These are phyloP conservation scores for Ceratocystis lukuohia DNA, from an alignment of 2,329 filamentous ascomycete genomes.

Conservation along the genomic window DNA sequence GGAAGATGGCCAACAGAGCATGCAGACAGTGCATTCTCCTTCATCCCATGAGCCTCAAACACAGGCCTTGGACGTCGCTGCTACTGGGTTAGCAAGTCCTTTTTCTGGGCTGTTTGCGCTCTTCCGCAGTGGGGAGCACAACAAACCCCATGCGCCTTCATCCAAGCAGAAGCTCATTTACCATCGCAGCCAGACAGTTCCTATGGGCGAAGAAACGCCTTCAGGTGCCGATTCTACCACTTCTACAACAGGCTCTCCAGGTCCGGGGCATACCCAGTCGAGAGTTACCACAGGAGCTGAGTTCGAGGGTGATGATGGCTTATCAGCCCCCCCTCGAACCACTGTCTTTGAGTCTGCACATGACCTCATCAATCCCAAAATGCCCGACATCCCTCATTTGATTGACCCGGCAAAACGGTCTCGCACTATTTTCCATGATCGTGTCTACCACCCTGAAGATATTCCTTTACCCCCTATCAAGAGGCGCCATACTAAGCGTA, in stretches of 20 bases:
- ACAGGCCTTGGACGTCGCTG: slow-evolving; percentile 22
- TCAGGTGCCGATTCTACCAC: not conserved
- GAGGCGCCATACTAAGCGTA: slow-evolving; percentile 32
- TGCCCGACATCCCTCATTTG: slow-evolving; percentile 70
- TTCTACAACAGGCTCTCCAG: not conserved
- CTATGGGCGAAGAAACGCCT: slow-evolving; percentile 1
- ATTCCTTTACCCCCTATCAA: slow-evolving; percentile 70
- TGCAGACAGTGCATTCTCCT: slow-evolving; percentile 30
- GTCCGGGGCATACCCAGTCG: slow-evolving; percentile 24
- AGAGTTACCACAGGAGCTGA: slow-evolving; percentile 40
- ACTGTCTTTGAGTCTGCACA: slow-evolving; percentile 92
- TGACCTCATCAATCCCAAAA: slow-evolving; percentile 77
- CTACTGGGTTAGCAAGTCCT: slow-evolving; percentile 28
- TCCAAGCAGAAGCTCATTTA: slow-evolving; percentile 58
- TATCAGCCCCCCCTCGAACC: slow-evolving; percentile 69
- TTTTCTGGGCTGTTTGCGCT: slow-evolving; percentile 57
- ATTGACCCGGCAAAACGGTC: slow-evolving; percentile 69
- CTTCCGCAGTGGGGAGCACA: slow-evolving; percentile 47
- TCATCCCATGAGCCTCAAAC: slow-evolving; percentile 22
- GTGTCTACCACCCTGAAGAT: slow-evolving; percentile 84
- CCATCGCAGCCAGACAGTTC: slow-evolving; percentile 63
- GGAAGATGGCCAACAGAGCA: slow-evolving; percentile 51
- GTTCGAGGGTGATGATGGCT: slow-evolving; percentile 30
- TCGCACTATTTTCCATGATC: slow-evolving; percentile 90
- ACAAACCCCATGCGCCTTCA: slow-evolving; percentile 37